phyloP scores from a whole-genome alignment of 2,329 filamentous ascomycete species.

The Aspergillus quadricinctus region DNA sequence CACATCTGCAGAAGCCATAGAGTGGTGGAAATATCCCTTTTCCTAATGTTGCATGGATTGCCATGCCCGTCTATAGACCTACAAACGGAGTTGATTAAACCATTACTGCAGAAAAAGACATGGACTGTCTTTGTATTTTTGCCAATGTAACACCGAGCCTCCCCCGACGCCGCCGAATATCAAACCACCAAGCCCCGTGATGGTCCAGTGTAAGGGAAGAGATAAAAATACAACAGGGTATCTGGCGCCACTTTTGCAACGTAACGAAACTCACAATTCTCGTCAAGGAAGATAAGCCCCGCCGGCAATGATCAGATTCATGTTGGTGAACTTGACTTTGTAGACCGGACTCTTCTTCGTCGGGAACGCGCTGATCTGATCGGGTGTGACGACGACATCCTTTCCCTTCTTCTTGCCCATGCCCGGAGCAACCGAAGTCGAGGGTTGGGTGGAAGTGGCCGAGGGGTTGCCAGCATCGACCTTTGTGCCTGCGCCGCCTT shows the following conservation, averaged over 20 bases:
- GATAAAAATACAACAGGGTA: constrained; percentile 11
- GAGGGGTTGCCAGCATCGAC: constrained; percentile 51
- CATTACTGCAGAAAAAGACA: not conserved
- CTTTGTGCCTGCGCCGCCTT: constrained; percentile 47
- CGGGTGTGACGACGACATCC: constrained; percentile 82
- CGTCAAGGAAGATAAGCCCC: constrained; percentile 60
- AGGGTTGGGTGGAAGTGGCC: constrained; percentile 38
- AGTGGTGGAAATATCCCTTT: not conserved
- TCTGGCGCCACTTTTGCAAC: constrained; percentile 15
- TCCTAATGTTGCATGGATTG: not conserved
- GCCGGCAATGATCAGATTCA: constrained; percentile 88
- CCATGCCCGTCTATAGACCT: not conserved
- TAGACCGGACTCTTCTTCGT: constrained; percentile 96
- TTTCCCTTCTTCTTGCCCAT: constrained; percentile 70
- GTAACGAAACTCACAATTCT: constrained; percentile 3
- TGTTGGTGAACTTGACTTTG: constrained; percentile 87
- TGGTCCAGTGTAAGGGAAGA: not conserved
- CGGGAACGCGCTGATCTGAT: constrained; percentile 90
- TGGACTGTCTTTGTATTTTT: not conserved
- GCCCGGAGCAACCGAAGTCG: constrained; percentile 42
- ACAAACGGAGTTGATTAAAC: not conserved
- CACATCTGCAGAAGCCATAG: not conserved
- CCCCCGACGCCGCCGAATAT: constrained; percentile 8
- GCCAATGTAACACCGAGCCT: constrained; percentile 8
- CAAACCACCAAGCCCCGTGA: not conserved